Evolutionary conservation across 2,329 filamentous ascomycete genomes (phyloP).

Genomic region (Colletotrichum noveboracense): DNA sequence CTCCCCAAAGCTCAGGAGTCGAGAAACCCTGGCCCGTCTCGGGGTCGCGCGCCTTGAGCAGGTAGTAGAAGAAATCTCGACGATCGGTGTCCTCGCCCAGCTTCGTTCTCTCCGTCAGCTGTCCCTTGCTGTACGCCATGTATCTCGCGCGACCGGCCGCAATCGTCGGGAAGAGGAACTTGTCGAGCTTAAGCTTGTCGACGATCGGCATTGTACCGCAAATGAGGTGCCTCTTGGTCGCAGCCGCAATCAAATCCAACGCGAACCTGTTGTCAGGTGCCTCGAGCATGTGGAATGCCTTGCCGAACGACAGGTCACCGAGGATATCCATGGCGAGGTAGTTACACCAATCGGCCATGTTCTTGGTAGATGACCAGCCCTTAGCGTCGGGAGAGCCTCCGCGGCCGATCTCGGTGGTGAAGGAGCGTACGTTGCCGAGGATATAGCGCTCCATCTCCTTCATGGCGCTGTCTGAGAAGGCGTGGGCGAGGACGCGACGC

Average conservation of each 20-base stretch:
- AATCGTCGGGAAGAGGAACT: constrained; percentile 70
- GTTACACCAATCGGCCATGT: constrained; percentile 69
- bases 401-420: constrained; percentile 62
- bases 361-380: constrained; percentile 63
- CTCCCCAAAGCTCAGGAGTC: constrained; percentile 71
- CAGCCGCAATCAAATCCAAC: constrained; percentile 69
- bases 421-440: constrained; percentile 68
- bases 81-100: constrained; percentile 70
- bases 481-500: constrained; percentile 73
- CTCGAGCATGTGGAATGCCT: constrained; percentile 68
- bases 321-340: constrained; percentile 69
- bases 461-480: constrained; percentile 70
- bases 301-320: constrained; percentile 65
- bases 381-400: constrained; percentile 46
- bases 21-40: constrained; percentile 72
- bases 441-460: constrained; percentile 74
- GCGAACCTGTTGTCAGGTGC: constrained; percentile 67
- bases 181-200: constrained; percentile 69
- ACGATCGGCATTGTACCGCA: constrained; percentile 76
- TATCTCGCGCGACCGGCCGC: constrained; percentile 71
- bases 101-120: constrained; percentile 70
- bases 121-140: constrained; percentile 72
- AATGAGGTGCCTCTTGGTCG: constrained; percentile 73
- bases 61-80: constrained; percentile 78
- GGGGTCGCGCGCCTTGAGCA: constrained; percentile 73